These are phyloP conservation scores for Nakazawaea wyomingensis DNA, from an alignment of 805 yeast species.

Conservation along the genomic window DNA sequence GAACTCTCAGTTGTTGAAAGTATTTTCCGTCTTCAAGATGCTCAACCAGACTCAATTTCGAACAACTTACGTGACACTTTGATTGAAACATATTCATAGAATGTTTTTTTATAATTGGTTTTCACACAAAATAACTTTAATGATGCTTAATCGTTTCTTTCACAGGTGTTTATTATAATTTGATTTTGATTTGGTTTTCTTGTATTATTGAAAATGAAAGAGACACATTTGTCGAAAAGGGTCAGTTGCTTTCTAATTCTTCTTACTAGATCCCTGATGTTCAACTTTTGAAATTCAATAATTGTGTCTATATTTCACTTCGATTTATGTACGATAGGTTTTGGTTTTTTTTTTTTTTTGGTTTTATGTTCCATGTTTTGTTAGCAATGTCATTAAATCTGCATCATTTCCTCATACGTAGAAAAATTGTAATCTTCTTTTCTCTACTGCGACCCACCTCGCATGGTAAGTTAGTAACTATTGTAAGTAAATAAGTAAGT, in stretches of 20 bases:
- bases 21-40: constrained; percentile 89
- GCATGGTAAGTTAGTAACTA: no score
- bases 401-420: not conserved
- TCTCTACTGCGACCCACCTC: no score
- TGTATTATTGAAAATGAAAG: not conserved
- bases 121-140: not conserved
- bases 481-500: no score
- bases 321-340: constrained; percentile 5
- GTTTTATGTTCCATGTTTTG: not conserved
- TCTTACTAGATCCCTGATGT: no score
- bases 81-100: constrained; percentile 81
- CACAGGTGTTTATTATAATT: not conserved
- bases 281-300: not conserved
- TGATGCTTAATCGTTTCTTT: not conserved
- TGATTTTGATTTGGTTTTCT: not conserved
- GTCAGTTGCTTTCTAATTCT: no score
- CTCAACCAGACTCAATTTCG: constrained; percentile 80
- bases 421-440: no score
- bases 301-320: not conserved
- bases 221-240: no score
- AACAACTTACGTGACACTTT: constrained; percentile 86
- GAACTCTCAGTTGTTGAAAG: constrained; percentile 95
- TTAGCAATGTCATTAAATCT: constrained; percentile 2
- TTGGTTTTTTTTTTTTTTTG: constrained; percentile 1
- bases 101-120: not conserved